Evolutionary conservation across 1,284 basidiomycete genomes (phyloP), one percentile per base, ranked within the genome.

Genomic region (Schizopora paradoxa): DNA sequence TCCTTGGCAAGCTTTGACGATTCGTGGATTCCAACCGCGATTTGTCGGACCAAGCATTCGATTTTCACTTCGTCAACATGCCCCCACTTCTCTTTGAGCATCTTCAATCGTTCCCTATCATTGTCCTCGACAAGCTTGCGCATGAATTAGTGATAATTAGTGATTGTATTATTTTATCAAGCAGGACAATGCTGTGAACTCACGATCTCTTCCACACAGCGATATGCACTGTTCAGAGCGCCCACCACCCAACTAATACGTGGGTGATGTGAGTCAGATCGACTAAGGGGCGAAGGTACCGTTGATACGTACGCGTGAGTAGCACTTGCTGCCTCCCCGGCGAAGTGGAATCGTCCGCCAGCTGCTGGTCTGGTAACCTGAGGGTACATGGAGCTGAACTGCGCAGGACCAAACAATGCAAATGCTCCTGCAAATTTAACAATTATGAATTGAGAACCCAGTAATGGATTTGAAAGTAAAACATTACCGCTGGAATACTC

Each of bases 161-260:
- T n/a, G n/a, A n/a, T n/a, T n/a, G n/a, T n/a, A n/a, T n/a, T n/a
- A n/a, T n/a, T n/a, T n/a, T n/a, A n/a, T n/a, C n/a, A n/a, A n/a
- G n/a, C n/a, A n/a, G 18, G 10, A 7, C 8, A 13, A 3, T 10
- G 18, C 8, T 35, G 18, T 7, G 14, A 10, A 16, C 5, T 3
- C 33, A 35, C 6, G 33, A 46, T 21, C 21, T 47, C 23, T 14
- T 18, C 13, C 6, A 48, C 46, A 6, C 45, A 25, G 10, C 25
- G 13, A 35, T 45, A 50, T 8, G 38, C 45, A 18, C 37, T 48
- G 18, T 50, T 39, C 16, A 50, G 28, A 10, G 48, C 48, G 2
- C 48, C 48, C 11, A 22, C 38, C 2, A 50, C 45, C 39, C 48
- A 50, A 4, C 33, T 35, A 14, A n/a, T n/a, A n/a, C n/a, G n/a